phyloP scores from a whole-genome alignment of 2,329 filamentous ascomycete genomes.

The Onygenales sp. region DNA sequence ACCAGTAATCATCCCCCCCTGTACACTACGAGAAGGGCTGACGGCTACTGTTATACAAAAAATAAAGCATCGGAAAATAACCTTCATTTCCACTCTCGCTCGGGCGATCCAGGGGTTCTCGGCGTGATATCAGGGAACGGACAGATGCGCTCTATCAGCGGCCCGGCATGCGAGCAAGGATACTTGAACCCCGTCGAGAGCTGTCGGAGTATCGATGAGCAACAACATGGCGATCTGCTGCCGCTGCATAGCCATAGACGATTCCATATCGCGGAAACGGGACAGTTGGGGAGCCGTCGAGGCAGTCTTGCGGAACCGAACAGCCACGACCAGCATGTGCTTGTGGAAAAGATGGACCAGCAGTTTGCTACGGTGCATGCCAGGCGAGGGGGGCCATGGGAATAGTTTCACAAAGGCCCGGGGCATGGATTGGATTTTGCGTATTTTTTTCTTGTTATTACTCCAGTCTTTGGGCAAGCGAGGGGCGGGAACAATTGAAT shows the following conservation, averaged over 20 bases:
- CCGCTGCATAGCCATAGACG: conserved; percentile 6
- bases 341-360: no score
- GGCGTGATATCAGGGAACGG: neutral
- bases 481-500: no score
- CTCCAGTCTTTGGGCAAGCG: no score
- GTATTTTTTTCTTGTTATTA: no score
- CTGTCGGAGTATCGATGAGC: neutral
- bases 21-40: neutral
- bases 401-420: no score
- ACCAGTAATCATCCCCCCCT: neutral
- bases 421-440: no score
- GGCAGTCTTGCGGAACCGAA: neutral
- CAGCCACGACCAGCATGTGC: neutral
- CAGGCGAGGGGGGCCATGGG: no score
- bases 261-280: conserved; percentile 8
- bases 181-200: neutral
- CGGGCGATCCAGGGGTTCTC: neutral
- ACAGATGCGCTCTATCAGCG: neutral
- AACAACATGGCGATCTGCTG: conserved; percentile 3
- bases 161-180: neutral
- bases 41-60: neutral
- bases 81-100: neutral
- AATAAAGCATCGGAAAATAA: neutral
- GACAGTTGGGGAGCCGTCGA: conserved; percentile 6
- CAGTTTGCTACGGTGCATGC: no score